phyloP scores from a whole-genome alignment of 495 filamentous ascomycete genomes.

The Xylaria castorea region DNA sequence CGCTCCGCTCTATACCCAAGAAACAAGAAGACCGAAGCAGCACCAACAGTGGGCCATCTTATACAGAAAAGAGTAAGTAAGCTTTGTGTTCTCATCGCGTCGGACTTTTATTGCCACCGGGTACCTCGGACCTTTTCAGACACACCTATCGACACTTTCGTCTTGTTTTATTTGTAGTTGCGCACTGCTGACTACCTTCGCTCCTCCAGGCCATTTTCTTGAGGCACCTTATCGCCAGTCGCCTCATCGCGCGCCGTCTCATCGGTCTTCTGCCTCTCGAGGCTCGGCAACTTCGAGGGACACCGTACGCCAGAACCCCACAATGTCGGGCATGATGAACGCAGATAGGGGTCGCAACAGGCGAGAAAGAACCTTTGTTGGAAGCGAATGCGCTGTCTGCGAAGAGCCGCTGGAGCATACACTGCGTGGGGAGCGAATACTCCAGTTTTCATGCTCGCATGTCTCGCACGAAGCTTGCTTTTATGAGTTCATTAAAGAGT shows the following conservation, averaged over 20 bases:
- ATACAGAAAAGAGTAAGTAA: constrained; percentile 57
- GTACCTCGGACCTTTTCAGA: constrained; percentile 25
- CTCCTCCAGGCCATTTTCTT: constrained; percentile 46
- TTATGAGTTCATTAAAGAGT: constrained; percentile 97
- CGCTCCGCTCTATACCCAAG: constrained; percentile 48
- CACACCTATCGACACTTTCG: not conserved
- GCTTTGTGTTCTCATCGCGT: constrained; percentile 29
- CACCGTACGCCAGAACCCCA: constrained; percentile 40
- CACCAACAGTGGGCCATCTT: constrained; percentile 41
- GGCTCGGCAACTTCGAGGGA: constrained; percentile 49
- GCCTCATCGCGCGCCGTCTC: constrained; percentile 48
- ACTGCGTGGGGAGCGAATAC: constrained; percentile 88
- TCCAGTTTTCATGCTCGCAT: constrained; percentile 95
- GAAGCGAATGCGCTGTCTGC: constrained; percentile 93
- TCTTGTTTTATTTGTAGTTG: not conserved
- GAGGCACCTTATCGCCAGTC: constrained; percentile 40
- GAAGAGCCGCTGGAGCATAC: constrained; percentile 98
- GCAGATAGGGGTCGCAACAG: constrained; percentile 81
- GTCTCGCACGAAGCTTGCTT: constrained; percentile 99
- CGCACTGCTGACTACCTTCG: constrained; percentile 21
- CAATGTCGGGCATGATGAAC: constrained; percentile 65
- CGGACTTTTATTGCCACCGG: constrained; percentile 6
- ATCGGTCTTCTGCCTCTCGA: constrained; percentile 51
- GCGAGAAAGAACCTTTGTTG: constrained; percentile 93
- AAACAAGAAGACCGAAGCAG: constrained; percentile 43